Evolutionary conservation across 331 rosid genomes (phyloP).

Genomic region (Rosa hybrid): DNA sequence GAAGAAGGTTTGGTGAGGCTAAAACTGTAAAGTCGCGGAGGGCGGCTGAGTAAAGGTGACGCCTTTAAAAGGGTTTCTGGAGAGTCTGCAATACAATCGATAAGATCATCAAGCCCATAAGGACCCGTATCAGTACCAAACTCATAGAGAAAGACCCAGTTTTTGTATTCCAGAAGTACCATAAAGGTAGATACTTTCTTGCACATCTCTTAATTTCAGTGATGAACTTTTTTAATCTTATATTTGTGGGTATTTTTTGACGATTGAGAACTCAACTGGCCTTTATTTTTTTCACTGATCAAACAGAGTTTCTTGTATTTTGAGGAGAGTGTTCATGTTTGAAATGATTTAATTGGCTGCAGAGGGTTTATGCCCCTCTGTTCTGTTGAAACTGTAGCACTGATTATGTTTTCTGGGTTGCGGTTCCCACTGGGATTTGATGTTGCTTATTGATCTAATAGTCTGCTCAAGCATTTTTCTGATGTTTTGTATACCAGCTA

Average conservation of each 20-base stretch:
- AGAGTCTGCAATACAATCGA: neutral
- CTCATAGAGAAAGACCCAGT: neutral
- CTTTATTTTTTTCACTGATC: neutral
- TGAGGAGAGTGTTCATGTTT: neutral
- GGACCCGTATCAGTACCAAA: neutral
- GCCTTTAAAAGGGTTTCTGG: no score
- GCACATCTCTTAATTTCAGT: neutral
- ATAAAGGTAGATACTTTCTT: neutral
- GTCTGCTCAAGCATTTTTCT: neutral
- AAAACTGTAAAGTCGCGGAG: neutral
- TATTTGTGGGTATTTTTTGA: neutral
- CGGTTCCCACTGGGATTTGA: neutral
- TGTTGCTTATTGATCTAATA: neutral
- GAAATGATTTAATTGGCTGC: neutral
- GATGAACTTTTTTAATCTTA: neutral
- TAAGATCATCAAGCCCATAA: neutral
- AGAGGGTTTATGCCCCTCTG: neutral
- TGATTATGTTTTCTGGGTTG: neutral
- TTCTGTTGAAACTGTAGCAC: neutral
- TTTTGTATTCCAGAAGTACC: neutral
- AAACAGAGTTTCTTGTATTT: neutral
- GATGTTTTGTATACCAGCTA: neutral
- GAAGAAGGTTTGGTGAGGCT: constrained; percentile 8
- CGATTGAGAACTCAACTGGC: neutral
- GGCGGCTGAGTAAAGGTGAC: neutral